These are phyloP conservation scores for Globisporangium recalcitrans DNA, from an alignment of 352 stramenopile species.

Conservation along the genomic window DNA sequence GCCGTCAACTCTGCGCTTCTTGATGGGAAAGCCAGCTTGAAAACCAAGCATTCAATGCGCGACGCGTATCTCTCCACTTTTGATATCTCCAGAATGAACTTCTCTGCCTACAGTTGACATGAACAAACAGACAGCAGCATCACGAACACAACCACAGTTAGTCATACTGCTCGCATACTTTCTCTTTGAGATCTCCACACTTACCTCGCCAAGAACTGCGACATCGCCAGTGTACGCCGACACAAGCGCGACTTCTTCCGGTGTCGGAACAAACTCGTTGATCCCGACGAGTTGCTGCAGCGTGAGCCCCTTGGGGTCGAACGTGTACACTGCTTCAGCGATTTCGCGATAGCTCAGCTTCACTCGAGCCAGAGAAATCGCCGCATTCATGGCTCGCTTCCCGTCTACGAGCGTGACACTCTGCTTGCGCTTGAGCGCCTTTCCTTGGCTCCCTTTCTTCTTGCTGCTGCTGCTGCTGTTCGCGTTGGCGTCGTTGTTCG, in stretches of 20 bases:
- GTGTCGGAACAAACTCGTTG: slow-evolving; percentile 92
- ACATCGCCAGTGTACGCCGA: slow-evolving; percentile 71
- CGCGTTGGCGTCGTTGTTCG: slow-evolving; percentile 36
- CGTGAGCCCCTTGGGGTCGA: slow-evolving; percentile 59
- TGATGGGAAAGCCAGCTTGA: slow-evolving; percentile 65
- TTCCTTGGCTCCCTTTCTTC: slow-evolving; percentile 35
- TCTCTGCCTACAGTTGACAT: slow-evolving; percentile 46
- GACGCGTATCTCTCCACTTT: slow-evolving; percentile 66
- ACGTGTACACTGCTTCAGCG: slow-evolving; percentile 57
- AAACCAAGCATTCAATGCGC: slow-evolving; percentile 79
- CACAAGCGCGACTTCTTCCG: slow-evolving; percentile 88
- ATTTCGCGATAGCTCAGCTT: slow-evolving; percentile 92
- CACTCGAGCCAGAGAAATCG: slow-evolving; percentile 93
- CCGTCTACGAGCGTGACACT: slow-evolving; percentile 91
- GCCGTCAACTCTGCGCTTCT: slow-evolving; percentile 77
- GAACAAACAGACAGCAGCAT: background rate
- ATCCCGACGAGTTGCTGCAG: slow-evolving; percentile 83
- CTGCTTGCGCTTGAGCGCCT: slow-evolving; percentile 68
- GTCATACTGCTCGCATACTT: background rate
- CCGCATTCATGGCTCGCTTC: slow-evolving; percentile 97
- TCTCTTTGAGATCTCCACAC: background rate
- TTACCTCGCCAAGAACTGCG: slow-evolving; percentile 59
- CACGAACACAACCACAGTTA: background rate
- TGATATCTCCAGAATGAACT: slow-evolving; percentile 86
- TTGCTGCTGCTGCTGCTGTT: slow-evolving; percentile 31